Base-by-base conservation (phyloP, 78 protist species). In the Dictyostelium capitatum region DNA sequence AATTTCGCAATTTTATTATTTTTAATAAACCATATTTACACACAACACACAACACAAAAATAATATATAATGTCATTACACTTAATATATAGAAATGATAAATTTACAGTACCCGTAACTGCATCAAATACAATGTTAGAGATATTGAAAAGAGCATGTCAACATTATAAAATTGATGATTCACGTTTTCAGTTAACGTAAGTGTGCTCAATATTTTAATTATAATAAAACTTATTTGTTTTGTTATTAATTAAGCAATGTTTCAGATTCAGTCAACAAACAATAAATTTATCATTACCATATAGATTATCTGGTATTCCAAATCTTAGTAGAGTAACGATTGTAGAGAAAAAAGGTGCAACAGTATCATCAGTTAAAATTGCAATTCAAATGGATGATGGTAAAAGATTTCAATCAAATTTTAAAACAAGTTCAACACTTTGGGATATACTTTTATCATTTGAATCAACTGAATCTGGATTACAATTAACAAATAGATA, bases 271-370 rank as follows among this genome's bases (percentile, higher is more conserved):
- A 64, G 78, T 43, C 23, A 53, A 20, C 73, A 57, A 10, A 64
- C 70, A 41, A 78, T 84, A 10, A 84, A 84, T 57, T 23, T 84
- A 8, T 74, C 91, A 57, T 57, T 84, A 41, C 91, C 91, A 30
- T 84, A 54, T 57, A 72, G 91, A 59, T 74, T 84, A 57, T 84
- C 91, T 28, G 91, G 91, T 74, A 84, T 84, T 30, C 91, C 91
- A 53, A 74, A 56, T 74, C 19, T 46, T 11, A 84, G 91, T 57
- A 53, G 91, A 28, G 82, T 84, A 2, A 74, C 83, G 0, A 74
- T 84, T 43, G 43, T 54, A 15, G 83, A 84, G n/a, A 84, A 84
- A 17, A 74, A n/a, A 20, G 23, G 74, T 25, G 9, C 41, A 3
- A 46, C 56, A 6, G 28, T 41, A 12, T 43, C 79, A 14, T 12